These are phyloP conservation scores for Cicer bijugum DNA, from an alignment of 306 rosid genomes.

Conservation along the genomic window DNA sequence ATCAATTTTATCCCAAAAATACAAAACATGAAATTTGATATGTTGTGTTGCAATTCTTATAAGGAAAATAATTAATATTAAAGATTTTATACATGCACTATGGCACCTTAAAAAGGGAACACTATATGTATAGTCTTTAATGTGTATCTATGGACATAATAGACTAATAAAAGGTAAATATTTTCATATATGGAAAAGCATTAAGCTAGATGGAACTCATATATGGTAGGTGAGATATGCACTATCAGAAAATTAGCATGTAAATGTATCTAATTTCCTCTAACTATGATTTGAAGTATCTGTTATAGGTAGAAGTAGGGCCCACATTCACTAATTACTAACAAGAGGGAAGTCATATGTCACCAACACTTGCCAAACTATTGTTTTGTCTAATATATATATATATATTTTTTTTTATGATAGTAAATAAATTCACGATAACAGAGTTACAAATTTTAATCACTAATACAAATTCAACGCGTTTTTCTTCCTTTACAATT, in stretches of 20 bases:
- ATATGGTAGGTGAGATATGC: conserved; percentile 42
- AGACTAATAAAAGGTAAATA: not conserved
- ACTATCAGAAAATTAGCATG: conserved; percentile 40
- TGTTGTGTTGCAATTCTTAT: not conserved
- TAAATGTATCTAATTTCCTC: conserved; percentile 14
- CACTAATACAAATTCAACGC: not conserved
- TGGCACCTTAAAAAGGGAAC: conserved; percentile 1
- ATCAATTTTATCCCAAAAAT: not conserved
- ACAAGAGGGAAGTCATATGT: conserved; percentile 25
- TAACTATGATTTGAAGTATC: conserved; percentile 41
- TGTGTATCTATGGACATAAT: not conserved
- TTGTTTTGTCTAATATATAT: not conserved
- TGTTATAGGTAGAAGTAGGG: conserved; percentile 39
- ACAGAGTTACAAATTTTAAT: not conserved
- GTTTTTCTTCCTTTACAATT: not conserved
- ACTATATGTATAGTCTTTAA: not conserved
- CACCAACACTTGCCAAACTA: conserved; percentile 43
- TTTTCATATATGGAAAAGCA: conserved; percentile 1
- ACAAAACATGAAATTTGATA: conserved; percentile 12
- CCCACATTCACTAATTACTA: conserved; percentile 36
- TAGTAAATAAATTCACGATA: not conserved
- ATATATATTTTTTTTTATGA: too few relatives aligned
- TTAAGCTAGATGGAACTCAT: conserved; percentile 24
- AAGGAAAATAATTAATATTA: not conserved
- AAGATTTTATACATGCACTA: not conserved